Base-by-base conservation (phyloP, 768 basidiomycete species). In the Mycena galericulata region DNA sequence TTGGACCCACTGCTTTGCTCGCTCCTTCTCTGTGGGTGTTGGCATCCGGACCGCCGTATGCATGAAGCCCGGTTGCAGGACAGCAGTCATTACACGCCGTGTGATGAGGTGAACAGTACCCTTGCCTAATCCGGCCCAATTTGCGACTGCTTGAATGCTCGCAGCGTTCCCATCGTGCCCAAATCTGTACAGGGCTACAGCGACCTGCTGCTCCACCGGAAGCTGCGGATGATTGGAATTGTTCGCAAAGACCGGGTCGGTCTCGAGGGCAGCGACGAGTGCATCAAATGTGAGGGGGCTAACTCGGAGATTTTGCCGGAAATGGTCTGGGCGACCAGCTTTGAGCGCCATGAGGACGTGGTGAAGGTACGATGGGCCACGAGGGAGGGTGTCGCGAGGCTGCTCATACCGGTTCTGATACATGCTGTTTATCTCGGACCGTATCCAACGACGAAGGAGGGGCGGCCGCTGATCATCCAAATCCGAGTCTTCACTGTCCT, bases 151-250 rank as follows among this genome's bases (percentile, higher is more conserved):
- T 24, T 75, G 66, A 4, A 80, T 46, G 17, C 72, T 62, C 2
- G 78, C 77, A 10, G 76, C 81, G 79, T 82, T 85, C 30, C 84
- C 82, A 69, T 73, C 72, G 60, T 79, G 80, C 1, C 82, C 82
- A 72, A 84, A 83, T 0, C 77, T 73, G 49, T 76, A 83, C 17
- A 85, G 79, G 14, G 77, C 62, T 36, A 84, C 78, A 0, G 81
- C 81, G 17, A 85, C 67, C 55, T 85, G 82, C 8, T 53, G 15
- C 22, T 74, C 73, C 14, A 79, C 64, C 20, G 76, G 68, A 8
- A 73, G 55, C 65, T 80, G n/a, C n/a, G n/a, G n/a, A n/a, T n/a
- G n/a, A n/a, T n/a, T n/a, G n/a, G n/a, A n/a, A n/a, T n/a, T n/a
- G 80, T n/a, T n/a, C n/a, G n/a, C n/a, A n/a, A n/a, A n/a, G n/a